These are phyloP conservation scores for Amanita molliuscula DNA, from an alignment of 768 basidiomycete species.

Conservation along the genomic window DNA sequence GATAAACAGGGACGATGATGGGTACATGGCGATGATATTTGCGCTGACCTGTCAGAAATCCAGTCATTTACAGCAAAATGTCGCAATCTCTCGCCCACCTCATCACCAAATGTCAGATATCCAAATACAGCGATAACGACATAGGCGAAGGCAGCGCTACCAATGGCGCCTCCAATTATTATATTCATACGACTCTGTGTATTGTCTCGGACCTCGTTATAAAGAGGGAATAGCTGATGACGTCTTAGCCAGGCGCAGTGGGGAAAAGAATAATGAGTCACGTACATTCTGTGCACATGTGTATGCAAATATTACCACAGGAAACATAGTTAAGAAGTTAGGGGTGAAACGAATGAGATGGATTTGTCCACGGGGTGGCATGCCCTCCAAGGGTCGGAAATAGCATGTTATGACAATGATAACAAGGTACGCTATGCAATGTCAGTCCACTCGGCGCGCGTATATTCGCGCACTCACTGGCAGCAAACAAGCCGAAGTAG, in stretches of 20 bases:
- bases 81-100: conserved; percentile 29
- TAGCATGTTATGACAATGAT: conserved; percentile 75
- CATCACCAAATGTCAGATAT: conserved; percentile 89
- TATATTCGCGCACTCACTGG: conserved; percentile 44
- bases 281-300: conserved; percentile 90
- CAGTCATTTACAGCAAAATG: background rate
- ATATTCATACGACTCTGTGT: conserved; percentile 77
- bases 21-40: conserved; percentile 95
- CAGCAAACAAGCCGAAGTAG: conserved; percentile 85
- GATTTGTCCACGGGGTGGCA: conserved; percentile 55
- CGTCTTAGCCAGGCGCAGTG: conserved; percentile 5
- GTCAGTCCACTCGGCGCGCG: background rate
- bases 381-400: conserved; percentile 60
- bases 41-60: conserved; percentile 54
- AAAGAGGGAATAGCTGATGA: conserved; percentile 79
- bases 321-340: conserved; percentile 74
- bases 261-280: background rate
- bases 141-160: conserved; percentile 73
- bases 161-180: conserved; percentile 84
- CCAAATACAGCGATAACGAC: conserved; percentile 84
- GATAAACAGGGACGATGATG: conserved; percentile 82
- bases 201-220: conserved; percentile 81
- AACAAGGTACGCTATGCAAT: conserved; percentile 55
- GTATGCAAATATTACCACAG: conserved; percentile 88
- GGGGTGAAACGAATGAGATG: conserved; percentile 66